These are phyloP conservation scores for Sclerotinia trifoliorum DNA, from an alignment of 2,329 filamentous ascomycete species.

Conservation along the genomic window DNA sequence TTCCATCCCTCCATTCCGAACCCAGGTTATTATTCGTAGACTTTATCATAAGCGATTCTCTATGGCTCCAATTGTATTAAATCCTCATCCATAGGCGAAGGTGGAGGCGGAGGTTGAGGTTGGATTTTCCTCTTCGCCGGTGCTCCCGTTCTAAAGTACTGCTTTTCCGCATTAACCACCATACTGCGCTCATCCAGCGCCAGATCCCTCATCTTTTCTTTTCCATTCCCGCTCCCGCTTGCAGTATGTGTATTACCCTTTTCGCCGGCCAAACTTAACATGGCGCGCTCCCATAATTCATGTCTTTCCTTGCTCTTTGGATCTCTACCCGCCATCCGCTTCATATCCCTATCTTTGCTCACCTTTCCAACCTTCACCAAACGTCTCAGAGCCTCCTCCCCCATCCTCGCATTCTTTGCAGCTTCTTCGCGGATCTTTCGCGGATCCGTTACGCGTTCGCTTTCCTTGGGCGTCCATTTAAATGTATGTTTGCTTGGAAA, in stretches of 20 bases:
- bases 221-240: conserved; percentile 22
- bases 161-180: conserved; percentile 59
- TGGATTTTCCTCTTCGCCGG: conserved; percentile 29
- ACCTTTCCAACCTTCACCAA: conserved; percentile 62
- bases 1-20: neutral
- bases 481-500: conserved; percentile 67
- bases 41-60: neutral
- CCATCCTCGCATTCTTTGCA: conserved; percentile 58
- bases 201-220: conserved; percentile 26
- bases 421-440: conserved; percentile 60
- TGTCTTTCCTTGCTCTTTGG: conserved; percentile 54
- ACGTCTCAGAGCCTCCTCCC: conserved; percentile 59
- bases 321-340: conserved; percentile 51
- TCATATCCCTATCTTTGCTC: conserved; percentile 63
- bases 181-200: conserved; percentile 60
- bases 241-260: conserved; percentile 25
- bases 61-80: conserved; percentile 17
- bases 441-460: conserved; percentile 49
- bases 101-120: neutral
- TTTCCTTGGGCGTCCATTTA: conserved; percentile 54
- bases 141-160: conserved; percentile 49
- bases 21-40: conserved; percentile 12
- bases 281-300: conserved; percentile 59
- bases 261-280: conserved; percentile 49
- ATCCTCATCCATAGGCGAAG: conserved; percentile 7